Conservation (phyloP, 2,329 filamentous ascomycete genomes). For the Esteya vermicola region DNA sequence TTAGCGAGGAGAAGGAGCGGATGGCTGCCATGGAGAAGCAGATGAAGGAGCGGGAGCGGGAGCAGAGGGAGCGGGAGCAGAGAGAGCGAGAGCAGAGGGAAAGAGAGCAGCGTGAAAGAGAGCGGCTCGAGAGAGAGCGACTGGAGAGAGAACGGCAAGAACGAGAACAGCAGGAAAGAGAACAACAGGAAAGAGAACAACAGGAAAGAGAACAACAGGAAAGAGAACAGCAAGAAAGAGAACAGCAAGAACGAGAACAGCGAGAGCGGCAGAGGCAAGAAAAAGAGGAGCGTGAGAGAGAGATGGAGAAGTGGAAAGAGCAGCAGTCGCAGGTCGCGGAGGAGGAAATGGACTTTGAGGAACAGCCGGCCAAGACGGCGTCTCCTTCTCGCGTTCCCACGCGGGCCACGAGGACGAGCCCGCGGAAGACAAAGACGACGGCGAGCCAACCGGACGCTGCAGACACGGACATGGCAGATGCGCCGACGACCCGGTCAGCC, state of each 20-base stretch:
- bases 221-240: too few species aligned
- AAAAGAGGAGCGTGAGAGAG: too few species aligned
- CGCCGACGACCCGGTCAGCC: too few species aligned
- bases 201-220: too few species aligned
- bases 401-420: constrained; percentile 34
- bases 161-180: constrained; percentile 4
- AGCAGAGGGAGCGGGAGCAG: constrained; percentile 24
- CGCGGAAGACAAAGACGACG: constrained; percentile 30
- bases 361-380: not conserved
- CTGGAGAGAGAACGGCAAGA: too few species aligned
- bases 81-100: not conserved
- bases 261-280: not conserved
- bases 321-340: constrained; percentile 6
- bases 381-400: constrained; percentile 24
- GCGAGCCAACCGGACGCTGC: constrained; percentile 19
- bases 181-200: too few species aligned
- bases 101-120: too few species aligned
- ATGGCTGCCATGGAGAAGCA: constrained; percentile 30
- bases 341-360: constrained; percentile 6
- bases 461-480: constrained; percentile 45
- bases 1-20: constrained; percentile 43
- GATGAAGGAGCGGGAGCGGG: constrained; percentile 33
- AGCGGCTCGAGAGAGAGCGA: too few species aligned
- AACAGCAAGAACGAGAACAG: constrained; percentile 4
- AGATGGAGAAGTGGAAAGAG: constrained; percentile 4